A percentile compares a stretch with the other conserved stretches of the same genome.
phyloP scores from a whole-genome alignment of 108 stramenopile species.

The Conticribra guillardii region DNA sequence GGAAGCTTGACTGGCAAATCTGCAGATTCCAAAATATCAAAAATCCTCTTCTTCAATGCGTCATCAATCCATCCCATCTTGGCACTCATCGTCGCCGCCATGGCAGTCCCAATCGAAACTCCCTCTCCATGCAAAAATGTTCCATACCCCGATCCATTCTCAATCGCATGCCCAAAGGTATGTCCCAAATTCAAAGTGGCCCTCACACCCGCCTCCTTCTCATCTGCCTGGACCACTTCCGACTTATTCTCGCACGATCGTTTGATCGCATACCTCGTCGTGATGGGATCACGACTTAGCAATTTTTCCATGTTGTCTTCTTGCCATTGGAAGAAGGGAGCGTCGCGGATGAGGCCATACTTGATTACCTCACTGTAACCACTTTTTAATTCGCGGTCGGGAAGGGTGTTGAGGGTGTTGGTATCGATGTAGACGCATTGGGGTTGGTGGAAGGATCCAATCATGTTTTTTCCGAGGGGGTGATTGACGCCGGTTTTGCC shows the following conservation, averaged over 20 bases:
- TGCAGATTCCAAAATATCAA: slow-evolving; percentile 67
- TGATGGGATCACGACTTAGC: slow-evolving; percentile 74
- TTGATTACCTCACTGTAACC: slow-evolving; percentile 97
- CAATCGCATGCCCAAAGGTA: slow-evolving; percentile 99
- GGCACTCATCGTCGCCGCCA: slow-evolving; percentile 94
- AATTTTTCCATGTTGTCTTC: slow-evolving; percentile 87
- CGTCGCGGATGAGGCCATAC: slow-evolving; percentile 93
- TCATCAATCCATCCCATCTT: slow-evolving; percentile 88
- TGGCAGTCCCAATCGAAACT: slow-evolving; percentile 94
- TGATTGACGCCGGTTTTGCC: slow-evolving; percentile 99
- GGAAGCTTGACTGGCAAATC: slow-evolving; percentile 80
- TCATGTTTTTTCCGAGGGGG: slow-evolving; percentile 97
- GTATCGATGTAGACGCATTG: slow-evolving; percentile 93
- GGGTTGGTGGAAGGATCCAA: slow-evolving; percentile 98
- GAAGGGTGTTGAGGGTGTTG: slow-evolving; percentile 81
- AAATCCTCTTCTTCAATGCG: slow-evolving; percentile 64
- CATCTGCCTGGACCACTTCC: slow-evolving; percentile 95
- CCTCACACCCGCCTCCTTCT: slow-evolving; percentile 91
- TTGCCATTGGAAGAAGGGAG: slow-evolving; percentile 93
- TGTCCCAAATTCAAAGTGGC: slow-evolving; percentile 98
- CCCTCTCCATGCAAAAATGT: slow-evolving; percentile 97
- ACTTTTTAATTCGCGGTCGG: slow-evolving; percentile 92
- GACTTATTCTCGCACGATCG: slow-evolving; percentile 95
- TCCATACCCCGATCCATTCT: slow-evolving; percentile 94
- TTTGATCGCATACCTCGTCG: slow-evolving; percentile 84